Conservation (phyloP, 2,329 filamentous ascomycete genomes). For the Davidsoniella virescens region DNA sequence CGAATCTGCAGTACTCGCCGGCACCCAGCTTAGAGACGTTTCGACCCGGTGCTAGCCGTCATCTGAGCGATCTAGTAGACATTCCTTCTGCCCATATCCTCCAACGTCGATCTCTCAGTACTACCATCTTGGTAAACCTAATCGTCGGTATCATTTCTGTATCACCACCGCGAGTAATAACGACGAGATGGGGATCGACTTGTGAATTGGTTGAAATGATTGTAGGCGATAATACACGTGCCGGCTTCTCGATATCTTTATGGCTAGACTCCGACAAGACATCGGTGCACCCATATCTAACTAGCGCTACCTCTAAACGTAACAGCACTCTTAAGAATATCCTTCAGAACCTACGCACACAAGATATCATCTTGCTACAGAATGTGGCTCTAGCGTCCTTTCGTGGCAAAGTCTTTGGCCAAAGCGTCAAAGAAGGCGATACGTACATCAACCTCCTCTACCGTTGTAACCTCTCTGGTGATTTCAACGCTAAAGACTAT, state of each 20-base stretch:
- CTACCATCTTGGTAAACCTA: slow-evolving; percentile 51
- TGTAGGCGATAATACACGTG: slow-evolving; percentile 70
- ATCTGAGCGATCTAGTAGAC: slow-evolving; percentile 44
- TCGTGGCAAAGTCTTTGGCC: slow-evolving; percentile 62
- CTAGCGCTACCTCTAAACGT: no score
- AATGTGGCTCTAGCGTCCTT: slow-evolving; percentile 69
- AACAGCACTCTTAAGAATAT: slow-evolving; percentile 13
- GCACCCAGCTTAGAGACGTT: slow-evolving; percentile 6
- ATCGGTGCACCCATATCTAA: no score
- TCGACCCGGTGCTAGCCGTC: slow-evolving; percentile 8
- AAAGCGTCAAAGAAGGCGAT: slow-evolving; percentile 53
- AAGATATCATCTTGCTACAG: slow-evolving; percentile 64
- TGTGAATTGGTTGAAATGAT: slow-evolving; percentile 59
- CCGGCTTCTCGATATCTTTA: slow-evolving; percentile 68
- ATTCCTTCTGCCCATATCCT: slow-evolving; percentile 51
- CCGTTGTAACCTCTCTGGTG: slow-evolving; percentile 32
- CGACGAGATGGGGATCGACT: slow-evolving; percentile 44
- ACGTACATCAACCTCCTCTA: slow-evolving; percentile 55
- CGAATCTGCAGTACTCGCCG: not conserved
- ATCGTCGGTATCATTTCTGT: slow-evolving; percentile 67
- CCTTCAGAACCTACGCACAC: slow-evolving; percentile 38
- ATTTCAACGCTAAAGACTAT: no score
- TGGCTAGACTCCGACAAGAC: slow-evolving; percentile 44
- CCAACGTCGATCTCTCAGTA: not conserved
- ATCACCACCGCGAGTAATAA: slow-evolving; percentile 48